A percentile compares a stretch with the other conserved stretches of the same genome.
Conservation (phyloP, 1,139 yeast genomes). For the Sugiyamaella grinbergsii region DNA sequence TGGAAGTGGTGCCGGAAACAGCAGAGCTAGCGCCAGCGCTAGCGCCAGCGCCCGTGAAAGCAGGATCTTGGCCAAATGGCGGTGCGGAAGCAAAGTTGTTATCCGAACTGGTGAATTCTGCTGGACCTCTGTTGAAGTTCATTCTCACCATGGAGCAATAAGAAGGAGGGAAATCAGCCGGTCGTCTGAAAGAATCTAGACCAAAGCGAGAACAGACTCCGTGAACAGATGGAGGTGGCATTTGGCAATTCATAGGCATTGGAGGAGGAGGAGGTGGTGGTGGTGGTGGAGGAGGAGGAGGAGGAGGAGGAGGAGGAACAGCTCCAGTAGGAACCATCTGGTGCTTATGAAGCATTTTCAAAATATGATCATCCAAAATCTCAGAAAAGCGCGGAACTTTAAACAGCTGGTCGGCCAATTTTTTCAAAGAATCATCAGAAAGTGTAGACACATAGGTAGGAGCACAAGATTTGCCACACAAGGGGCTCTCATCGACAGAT, state of each 20-base stretch:
- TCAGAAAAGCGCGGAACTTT: not conserved
- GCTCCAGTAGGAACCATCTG: not conserved
- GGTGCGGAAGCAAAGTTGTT: too few species aligned
- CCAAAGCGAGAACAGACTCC: not conserved
- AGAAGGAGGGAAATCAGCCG: too few species aligned
- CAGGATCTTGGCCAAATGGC: too few species aligned
- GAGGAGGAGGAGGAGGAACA: not conserved
- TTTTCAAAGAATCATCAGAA: not conserved
- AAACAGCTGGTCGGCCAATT: slow-evolving; percentile 1
- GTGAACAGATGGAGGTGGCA: slow-evolving; percentile 3
- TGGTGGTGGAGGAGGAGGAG: not conserved
- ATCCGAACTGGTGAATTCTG: not conserved
- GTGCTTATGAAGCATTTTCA: not conserved
- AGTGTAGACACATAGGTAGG: not conserved
- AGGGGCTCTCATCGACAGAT: not conserved
- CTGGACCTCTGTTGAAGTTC: not conserved
- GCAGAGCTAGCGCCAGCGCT: too few species aligned
- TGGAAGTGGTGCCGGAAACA: too few species aligned
- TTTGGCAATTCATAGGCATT: not conserved
- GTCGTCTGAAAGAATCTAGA: not conserved
- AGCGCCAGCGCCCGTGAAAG: too few species aligned
- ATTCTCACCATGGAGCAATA: not conserved
- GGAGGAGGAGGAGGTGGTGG: slow-evolving; percentile 6
- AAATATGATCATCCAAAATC: not conserved
- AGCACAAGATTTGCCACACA: not conserved